Evolutionary conservation across 176 grass and related monocot species (phyloP), one percentile per base, ranked within the genome.

Genomic region (Triticum turgidum): DNA sequence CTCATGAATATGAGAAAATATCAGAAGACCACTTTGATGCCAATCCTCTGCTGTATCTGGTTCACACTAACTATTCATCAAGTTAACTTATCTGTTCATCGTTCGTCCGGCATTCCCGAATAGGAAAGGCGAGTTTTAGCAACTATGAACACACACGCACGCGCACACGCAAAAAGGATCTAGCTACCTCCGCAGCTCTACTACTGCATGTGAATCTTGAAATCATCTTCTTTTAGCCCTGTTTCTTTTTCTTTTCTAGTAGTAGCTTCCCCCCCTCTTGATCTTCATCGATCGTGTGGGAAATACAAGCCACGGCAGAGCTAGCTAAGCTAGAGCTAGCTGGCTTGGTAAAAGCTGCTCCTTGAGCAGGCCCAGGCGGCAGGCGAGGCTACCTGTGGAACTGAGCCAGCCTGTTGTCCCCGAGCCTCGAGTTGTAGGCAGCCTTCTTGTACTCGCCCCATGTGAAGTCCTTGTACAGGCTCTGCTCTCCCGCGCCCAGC

Each of bases 381-480:
- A 7, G 25, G 63, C 41, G 51, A 6, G 21, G 56, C 73, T 90
- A 37, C 77, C 90, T 90, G 65, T 93, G 89, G 81, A 99, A 99
- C 58, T 87, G 84, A 75, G 90, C 86, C 79, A 99, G 90, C 78
- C 94, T 94, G 80, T 99, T 90, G 80, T 99, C 97, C 45, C 82
- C 90, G 30, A 99, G 94, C 92, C 97, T 94, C n/a, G 94, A 93
- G 52, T 91, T 97, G 87, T 97, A 99, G 25, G 97, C 94, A 85
- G 97, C 94, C 91, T 86, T 94, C 92, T 99, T 99, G 94, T 99
- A 99, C 78, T 97, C 97, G 11, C 34, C 81, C 97, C 97, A 99
- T 83, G 97, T 99, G 94, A 99, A 99, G 51, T 97, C 94, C 78
- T 85, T 94, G 94, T 97, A 99, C 68, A 89, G 18, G 92, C 92